Base-by-base conservation (phyloP, 139 green algal species). In the Microglena sp. region DNA sequence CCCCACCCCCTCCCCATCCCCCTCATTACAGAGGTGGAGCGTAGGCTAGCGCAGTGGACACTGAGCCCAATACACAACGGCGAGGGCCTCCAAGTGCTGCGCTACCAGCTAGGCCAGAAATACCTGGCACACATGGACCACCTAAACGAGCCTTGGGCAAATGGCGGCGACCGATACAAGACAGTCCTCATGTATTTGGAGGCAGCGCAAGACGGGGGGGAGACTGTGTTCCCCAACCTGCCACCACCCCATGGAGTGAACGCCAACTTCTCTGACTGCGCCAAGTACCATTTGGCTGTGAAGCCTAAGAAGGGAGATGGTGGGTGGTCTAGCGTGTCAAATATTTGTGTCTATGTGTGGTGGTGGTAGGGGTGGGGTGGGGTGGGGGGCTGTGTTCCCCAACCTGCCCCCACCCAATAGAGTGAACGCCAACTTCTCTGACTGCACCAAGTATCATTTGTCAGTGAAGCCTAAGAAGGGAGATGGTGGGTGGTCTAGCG, bases 51-150 rank as follows among this genome's bases (percentile, higher is more conserved):
- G 3, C 67, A 75, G 28, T 80, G 71, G 80, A 80, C 76, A 8
- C 66, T 82, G 43, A 73, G 80, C 32, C 70, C 76, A 11, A 66
- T 79, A 8, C 45, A 66, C n/a, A 57, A 82, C 31, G 73, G 71
- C 6, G 89, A 95, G 69, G 82, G 74, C 8, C 69, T 94, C 35
- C 88, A 95, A 54, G 85, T 95, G 34, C 78, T 95, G 58, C 71
- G 74, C 21, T 77, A 83, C 60, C 34, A 73, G 18, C 53, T 73
- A 21, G 60, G 59, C 0, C 72, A 87, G 53, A 79, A 89, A 55
- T 83, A 83, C 46, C n/a, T n/a, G n/a, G n/a, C n/a, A n/a, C n/a
- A 73, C 26, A 22, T 57, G 31, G 60, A 62, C 26, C 67, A 74
- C 34, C 27, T 26, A 7, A 22, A 34, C 32, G n/a, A n/a, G n/a